Conservation (phyloP, 208 protist genomes). For the Trypanosoma platydactyli region DNA sequence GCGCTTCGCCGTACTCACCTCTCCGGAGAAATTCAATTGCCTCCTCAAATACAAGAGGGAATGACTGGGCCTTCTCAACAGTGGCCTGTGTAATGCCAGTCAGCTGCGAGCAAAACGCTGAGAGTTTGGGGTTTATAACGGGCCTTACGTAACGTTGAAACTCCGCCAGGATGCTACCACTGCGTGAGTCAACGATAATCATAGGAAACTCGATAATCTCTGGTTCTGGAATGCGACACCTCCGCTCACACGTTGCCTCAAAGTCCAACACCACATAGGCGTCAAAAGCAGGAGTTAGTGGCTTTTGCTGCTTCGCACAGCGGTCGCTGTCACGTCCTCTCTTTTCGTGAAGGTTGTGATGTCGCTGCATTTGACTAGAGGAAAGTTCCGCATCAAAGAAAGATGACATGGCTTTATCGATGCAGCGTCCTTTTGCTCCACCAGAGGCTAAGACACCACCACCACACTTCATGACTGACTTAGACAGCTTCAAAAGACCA, state of each 20-base stretch:
- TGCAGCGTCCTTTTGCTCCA: background rate
- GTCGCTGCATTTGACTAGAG: constrained; percentile 16
- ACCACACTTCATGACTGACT: background rate
- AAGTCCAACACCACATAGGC: constrained; percentile 93
- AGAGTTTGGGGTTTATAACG: constrained; percentile 47
- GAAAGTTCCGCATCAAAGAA: constrained; percentile 15
- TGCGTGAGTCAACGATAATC: constrained; percentile 71
- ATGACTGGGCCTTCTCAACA: constrained; percentile 57
- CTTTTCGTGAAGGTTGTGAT: background rate
- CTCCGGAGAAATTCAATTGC: constrained; percentile 56
- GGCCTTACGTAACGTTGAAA: constrained; percentile 92
- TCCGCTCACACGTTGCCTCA: constrained; percentile 92
- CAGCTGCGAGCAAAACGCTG: constrained; percentile 84
- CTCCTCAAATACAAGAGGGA: constrained; percentile 61
- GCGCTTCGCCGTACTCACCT: constrained; percentile 48
- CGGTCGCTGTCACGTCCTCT: background rate
- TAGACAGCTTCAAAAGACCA: too few relatives aligned
- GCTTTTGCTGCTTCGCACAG: background rate
- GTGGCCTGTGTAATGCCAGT: constrained; percentile 82
- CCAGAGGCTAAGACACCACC: background rate
- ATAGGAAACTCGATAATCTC: constrained; percentile 92
- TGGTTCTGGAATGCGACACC: constrained; percentile 33
- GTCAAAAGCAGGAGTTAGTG: constrained; percentile 43
- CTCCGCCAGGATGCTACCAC: constrained; percentile 43
- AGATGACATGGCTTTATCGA: background rate